Evolutionary conservation across 768 basidiomycete genomes (phyloP).

Genomic region (Krasilnikovozyma curviuscula): DNA sequence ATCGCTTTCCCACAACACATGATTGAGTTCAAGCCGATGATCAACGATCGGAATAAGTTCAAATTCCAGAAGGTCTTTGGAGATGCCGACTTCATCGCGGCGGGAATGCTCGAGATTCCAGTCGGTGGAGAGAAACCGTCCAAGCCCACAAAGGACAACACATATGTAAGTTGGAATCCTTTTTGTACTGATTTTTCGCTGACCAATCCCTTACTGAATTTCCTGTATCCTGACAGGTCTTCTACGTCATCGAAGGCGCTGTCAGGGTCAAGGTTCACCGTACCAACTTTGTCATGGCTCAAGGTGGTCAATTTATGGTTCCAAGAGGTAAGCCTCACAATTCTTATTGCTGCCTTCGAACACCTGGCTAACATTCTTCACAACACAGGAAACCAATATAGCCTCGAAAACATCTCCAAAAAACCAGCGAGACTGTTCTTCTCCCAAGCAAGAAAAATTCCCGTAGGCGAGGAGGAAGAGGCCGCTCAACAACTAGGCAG

Average conservation of each 20-base stretch:
- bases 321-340: conserved; percentile 47
- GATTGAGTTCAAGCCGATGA: conserved; percentile 42
- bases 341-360: neutral
- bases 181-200: neutral
- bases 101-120: conserved; percentile 69
- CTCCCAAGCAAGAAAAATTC: conserved; percentile 49
- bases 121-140: conserved; percentile 60
- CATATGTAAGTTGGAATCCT: conserved; percentile 43
- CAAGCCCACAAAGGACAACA: conserved; percentile 82
- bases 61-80: conserved; percentile 78
- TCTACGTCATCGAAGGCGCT: conserved; percentile 71
- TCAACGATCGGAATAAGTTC: conserved; percentile 41
- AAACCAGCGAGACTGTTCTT: conserved; percentile 66
- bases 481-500: no score
- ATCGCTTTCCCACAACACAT: conserved; percentile 57
- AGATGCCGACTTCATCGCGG: conserved; percentile 77
- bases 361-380: neutral
- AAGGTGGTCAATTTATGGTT: conserved; percentile 73
- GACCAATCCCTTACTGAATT: neutral
- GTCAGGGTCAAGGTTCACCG: conserved; percentile 69
- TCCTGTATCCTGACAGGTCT: conserved; percentile 31
- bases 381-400: conserved; percentile 61
- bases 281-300: conserved; percentile 52
- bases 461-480: conserved; percentile 17
- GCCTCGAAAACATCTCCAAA: conserved; percentile 56